Evolutionary conservation across 1,284 basidiomycete genomes (phyloP), one percentile per base, ranked within the genome.

Genomic region (Meira nashicola): DNA sequence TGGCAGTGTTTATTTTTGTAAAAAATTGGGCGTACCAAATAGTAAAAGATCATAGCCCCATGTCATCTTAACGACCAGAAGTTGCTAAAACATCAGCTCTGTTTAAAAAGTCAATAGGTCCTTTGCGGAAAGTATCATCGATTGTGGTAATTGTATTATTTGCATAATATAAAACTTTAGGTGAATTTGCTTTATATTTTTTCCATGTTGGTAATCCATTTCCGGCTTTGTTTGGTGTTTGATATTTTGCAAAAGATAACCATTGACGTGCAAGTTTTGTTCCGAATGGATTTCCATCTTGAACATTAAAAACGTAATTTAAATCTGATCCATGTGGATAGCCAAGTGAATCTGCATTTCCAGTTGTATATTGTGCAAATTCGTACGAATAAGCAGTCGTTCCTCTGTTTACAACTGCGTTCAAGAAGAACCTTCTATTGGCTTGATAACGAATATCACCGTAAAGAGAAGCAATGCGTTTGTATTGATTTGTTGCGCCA

Each of bases 391-490:
- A 57, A 9, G 40, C 39, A n/a, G 55, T 51, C 15, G 41, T 40
- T n/a, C 50, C 50, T 14, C 37, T 2, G 4, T 28, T 53, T 14
- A 17, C 38, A 23, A 39, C 5, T 19, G 37, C 39, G 6, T n/a
- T 8, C 38, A 53, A 25, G 6, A 53, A 39, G 23, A 48, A 46
- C 15, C 60, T 21, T n/a, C 60, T 25, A 21, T 52, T 47, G 15
- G 58, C 55, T 23, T 62, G 60, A 44, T 39, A 62, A 9, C 60
- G 23, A 23, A 59, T 52, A 39, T 62, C 60, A 19, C 58, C 60
- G 28, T 62, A 62, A 19, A 62, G 17, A 6, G 60, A 52, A n/a
- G 60, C 59, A 15, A 37, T 38, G 23, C 60, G 39, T 33, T 62
- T 62, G 49, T 39, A 62, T 41, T 62, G 60, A n/a, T 62, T 62